Evolutionary conservation across 371 early-diverging fungal species (phyloP), one percentile per base, ranked within the genome.

Genomic region (Lichtheimia ornata): DNA sequence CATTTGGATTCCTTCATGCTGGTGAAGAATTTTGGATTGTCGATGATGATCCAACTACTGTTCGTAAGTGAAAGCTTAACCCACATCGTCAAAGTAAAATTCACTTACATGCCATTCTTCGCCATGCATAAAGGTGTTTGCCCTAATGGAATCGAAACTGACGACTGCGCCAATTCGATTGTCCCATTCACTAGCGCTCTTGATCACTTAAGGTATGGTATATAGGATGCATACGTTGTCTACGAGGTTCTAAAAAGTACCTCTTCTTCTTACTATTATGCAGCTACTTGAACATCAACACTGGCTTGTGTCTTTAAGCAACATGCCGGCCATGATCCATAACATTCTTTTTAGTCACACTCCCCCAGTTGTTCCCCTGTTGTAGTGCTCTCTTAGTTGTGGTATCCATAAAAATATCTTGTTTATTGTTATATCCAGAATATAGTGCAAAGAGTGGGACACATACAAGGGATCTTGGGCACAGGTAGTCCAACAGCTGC

Each of bases 21-120:
- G 62, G 66, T 40, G 51, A 55, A 7, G 66, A 66, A 25, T 66
- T 28, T 28, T 66, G 66, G 66, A 43, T 61, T 25, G 44, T 18
- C 3, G 35, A 53, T 15, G 45, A 56, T 42, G 30, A 61, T 44
- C 14, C 27, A 5, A 57, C 24, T 2, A 25, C 22, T 12, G 52
- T 65, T 14, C 50, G 60, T 65, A 60, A 60, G 60, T 50, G 13
- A 52, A 28, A 52, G 14, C 3, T n/a, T 17, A 14, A n/a, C 4
- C n/a, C 17, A 35, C 15, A 58, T 35, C 5, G 1, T n/a, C 20
- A 13, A 30, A 22, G 18, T n/a, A 28, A 41, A 5, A 49, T 18
- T 22, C 1, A 9, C 35, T 35, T 17, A 18, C 22, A 44, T 12
- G 17, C 2, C 30, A 30, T 30, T n/a, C 30, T 30, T 4, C 7